Evolutionary conservation across 345 rosid genomes (phyloP), one percentile per base, ranked within the genome.

Genomic region (Hibiscus tridactylites): DNA sequence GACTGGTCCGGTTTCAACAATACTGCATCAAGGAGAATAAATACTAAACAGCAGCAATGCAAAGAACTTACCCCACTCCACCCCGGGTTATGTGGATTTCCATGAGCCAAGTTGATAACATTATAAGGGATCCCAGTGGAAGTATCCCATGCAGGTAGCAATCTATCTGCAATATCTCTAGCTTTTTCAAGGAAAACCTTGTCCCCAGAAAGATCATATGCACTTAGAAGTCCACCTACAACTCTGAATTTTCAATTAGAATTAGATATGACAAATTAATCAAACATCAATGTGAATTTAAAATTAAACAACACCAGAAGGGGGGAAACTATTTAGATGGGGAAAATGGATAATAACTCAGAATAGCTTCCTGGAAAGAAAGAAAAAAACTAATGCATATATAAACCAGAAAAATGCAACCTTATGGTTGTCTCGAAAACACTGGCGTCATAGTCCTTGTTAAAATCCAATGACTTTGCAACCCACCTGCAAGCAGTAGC

Each of bases 351-450:
- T 68, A 37, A 26, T 11, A 29, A 67, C 59, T 67, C 42, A 66
- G 6, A 12, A 28, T 13, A 13, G 15, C 6, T 46, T 78, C 80
- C 66, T 78, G 72, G 6, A 35, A 75, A 50, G 21, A 21, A 21
- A n/a, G n/a, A 80, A 79, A 77, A 75, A 79, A 72, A 83, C 37
- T 31, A 50, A 29, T 50, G 33, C 46, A 50, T 13, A 49, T 50
- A 78, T 81, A 89, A 92, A 92, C 94, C 88, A 90, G 81, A 73
- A 81, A 83, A 85, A 68, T 42, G 85, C 76, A 82, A 92, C 99
- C 99, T 96, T 88, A 96, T 96, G 87, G 99, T 92, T 86, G 99
- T 96, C 85, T 92, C 98, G 61, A 92, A 96, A 75, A 96, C 96
- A 76, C 97, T 96, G 70, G 98, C 99, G 62, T 88, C 97, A 70